A percentile compares a stretch with the other conserved stretches of the same genome.
phyloP scores from a whole-genome alignment of 148 eudicot species.

The Cornus suecica region DNA sequence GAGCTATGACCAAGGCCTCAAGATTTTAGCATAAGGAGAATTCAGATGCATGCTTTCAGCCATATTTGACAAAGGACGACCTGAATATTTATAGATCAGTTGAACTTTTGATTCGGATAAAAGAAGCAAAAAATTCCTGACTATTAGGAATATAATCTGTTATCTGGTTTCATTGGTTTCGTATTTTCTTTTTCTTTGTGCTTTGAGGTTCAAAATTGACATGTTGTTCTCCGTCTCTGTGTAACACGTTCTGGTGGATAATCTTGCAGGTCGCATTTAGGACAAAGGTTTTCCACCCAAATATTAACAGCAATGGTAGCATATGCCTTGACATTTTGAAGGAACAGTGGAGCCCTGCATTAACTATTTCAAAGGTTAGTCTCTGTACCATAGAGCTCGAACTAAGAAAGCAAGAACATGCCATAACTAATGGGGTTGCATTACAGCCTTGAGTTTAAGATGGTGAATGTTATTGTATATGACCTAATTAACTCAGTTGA shows the following conservation, averaged over 20 bases:
- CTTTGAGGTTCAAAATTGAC: background rate
- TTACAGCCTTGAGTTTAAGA: background rate
- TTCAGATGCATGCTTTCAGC: too few relatives aligned
- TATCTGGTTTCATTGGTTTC: background rate
- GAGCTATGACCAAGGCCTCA: too few relatives aligned
- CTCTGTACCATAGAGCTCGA: background rate
- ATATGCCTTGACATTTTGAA: constrained; percentile 61
- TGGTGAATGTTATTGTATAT: background rate
- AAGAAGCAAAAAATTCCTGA: too few relatives aligned
- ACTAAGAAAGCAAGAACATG: background rate
- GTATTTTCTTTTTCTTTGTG: background rate
- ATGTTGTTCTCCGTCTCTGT: background rate
- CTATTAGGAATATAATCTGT: too few relatives aligned
- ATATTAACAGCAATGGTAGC: constrained; percentile 52
- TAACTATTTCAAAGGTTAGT: constrained; percentile 56
- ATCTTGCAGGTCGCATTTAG: constrained; percentile 58
- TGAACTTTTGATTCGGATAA: too few relatives aligned
- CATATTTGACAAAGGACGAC: too few relatives aligned
- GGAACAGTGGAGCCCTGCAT: constrained; percentile 70
- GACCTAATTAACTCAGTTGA: background rate
- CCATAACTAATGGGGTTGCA: background rate
- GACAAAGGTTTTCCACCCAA: constrained; percentile 59
- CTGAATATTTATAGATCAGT: too few relatives aligned
- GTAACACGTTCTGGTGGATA: background rate
- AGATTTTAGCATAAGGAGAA: too few relatives aligned